Evolutionary conservation across 768 basidiomycete species (phyloP).

Genomic region (Myochromella boudieri): DNA sequence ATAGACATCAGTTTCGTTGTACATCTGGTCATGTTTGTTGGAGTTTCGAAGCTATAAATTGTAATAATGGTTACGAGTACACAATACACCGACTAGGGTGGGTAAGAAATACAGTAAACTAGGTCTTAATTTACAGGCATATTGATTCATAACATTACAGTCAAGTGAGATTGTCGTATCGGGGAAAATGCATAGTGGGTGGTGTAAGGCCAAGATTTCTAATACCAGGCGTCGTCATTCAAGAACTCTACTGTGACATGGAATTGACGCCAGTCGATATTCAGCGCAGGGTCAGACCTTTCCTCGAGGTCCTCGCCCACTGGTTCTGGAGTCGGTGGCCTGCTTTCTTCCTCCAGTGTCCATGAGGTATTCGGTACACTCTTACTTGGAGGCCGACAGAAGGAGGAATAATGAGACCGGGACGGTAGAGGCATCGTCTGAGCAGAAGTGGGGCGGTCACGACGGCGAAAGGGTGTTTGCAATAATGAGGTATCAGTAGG

Average conservation of each 20-base stretch:
- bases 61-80: no score
- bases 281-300: conserved; percentile 34
- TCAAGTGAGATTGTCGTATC: no score
- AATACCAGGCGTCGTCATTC: no score
- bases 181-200: no score
- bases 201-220: no score
- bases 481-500: conserved; percentile 27
- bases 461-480: conserved; percentile 19
- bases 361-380: conserved; percentile 34
- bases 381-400: conserved; percentile 24
- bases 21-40: no score
- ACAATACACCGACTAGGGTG: no score
- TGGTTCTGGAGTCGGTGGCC: conserved; percentile 17
- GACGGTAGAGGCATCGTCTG: conserved; percentile 29
- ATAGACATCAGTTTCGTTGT: no score
- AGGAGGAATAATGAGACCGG: conserved; percentile 30
- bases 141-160: no score
- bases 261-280: conserved; percentile 59
- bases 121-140: no score
- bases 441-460: conserved; percentile 29
- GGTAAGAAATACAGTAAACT: no score
- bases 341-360: conserved; percentile 37
- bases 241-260: conserved; percentile 53
- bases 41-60: no score
- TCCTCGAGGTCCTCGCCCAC: conserved; percentile 25